A percentile compares a stretch with the other conserved stretches of the same genome.
Conservation (phyloP, 805 yeast genomes). For the baker's yeast (Saccharomyces cerevisiae) region DNA sequence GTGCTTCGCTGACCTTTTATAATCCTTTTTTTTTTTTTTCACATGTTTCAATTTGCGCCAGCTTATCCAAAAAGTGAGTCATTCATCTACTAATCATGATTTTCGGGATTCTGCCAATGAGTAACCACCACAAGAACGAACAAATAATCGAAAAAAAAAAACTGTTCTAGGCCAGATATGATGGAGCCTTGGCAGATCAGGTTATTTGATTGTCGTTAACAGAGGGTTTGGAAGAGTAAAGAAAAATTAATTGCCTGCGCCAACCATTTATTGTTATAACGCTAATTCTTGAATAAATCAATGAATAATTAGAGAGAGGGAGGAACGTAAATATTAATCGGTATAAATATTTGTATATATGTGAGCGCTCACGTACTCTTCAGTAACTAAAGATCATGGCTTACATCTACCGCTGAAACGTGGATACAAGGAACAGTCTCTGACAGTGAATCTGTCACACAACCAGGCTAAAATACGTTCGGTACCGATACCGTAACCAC, state of each 20-base stretch:
- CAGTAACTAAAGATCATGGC: slow-evolving; percentile 45
- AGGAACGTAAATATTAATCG: background rate
- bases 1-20: background rate
- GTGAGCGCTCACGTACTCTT: background rate
- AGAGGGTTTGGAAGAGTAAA: background rate
- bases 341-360: background rate
- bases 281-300: background rate
- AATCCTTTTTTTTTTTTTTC: background rate
- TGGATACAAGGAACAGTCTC: slow-evolving; percentile 96
- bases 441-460: slow-evolving; percentile 93
- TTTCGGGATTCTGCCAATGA: background rate
- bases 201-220: no score
- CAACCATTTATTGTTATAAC: background rate
- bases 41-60: background rate
- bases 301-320: background rate
- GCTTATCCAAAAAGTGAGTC: background rate
- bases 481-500: slow-evolving; percentile 98
- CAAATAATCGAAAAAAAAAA: background rate
- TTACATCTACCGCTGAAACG: slow-evolving; percentile 96
- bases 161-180: background rate
- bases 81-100: background rate
- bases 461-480: slow-evolving; percentile 98
- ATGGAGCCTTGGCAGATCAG: background rate
- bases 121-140: background rate
- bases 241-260: background rate